These are phyloP conservation scores for Murraya paniculata DNA, from an alignment of 345 rosid genomes.

Conservation along the genomic window DNA sequence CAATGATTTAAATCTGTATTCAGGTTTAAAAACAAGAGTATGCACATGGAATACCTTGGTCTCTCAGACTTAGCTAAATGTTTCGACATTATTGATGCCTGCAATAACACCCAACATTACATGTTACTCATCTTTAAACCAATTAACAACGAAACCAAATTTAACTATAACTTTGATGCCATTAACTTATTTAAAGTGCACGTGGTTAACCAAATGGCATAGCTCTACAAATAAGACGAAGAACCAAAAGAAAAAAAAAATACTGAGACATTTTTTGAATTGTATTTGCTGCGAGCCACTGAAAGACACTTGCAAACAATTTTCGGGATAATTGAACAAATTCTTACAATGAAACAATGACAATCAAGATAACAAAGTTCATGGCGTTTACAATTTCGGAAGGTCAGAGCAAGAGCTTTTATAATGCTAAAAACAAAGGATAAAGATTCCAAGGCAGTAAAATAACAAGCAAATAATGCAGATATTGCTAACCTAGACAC, in stretches of 20 bases:
- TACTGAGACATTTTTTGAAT: neutral
- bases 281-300: neutral
- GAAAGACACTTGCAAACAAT: neutral
- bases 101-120: constrained; percentile 25
- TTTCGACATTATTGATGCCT: constrained; percentile 91
- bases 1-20: neutral
- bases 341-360: neutral
- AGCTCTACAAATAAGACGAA: neutral
- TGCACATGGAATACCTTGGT: constrained; percentile 50
- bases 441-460: neutral
- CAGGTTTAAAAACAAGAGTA: constrained; percentile 3
- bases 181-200: neutral
- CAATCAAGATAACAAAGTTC: neutral
- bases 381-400: neutral
- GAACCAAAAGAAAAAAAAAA: neutral
- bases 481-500: neutral
- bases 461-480: neutral
- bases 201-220: neutral
- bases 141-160: neutral
- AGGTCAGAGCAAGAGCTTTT: neutral
- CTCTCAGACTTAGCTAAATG: constrained; percentile 79
- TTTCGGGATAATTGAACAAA: neutral
- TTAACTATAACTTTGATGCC: neutral
- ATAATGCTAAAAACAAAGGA: neutral
- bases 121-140: constrained; percentile 2